Percentiles rank a stretch among this genome's conserved stretches.
These are phyloP conservation scores for Rhododendron williamsianum DNA, from an alignment of 148 eudicot genomes.

Conservation along the genomic window DNA sequence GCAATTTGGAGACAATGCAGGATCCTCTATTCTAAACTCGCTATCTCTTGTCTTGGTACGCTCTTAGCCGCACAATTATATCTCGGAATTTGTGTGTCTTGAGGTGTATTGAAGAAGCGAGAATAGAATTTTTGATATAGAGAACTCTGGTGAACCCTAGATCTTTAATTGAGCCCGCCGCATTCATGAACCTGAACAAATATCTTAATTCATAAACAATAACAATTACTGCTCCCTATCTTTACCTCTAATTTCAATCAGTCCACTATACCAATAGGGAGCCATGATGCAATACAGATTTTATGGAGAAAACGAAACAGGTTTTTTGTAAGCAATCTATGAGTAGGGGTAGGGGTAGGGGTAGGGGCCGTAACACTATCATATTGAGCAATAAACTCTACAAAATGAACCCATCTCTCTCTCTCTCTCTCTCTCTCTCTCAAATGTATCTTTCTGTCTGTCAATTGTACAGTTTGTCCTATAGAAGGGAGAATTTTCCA, in stretches of 20 bases:
- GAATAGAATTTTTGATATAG: too few species aligned
- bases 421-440: not conserved
- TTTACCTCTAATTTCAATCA: not conserved
- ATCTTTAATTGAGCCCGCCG: too few species aligned
- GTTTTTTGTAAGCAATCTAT: not conserved
- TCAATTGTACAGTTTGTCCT: not conserved
- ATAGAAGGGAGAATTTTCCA: slow-evolving; percentile 15
- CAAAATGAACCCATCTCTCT: not conserved
- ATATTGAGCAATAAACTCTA: not conserved
- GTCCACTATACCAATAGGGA: not conserved
- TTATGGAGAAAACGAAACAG: not conserved
- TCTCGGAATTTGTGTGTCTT: too few species aligned
- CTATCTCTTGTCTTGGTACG: too few species aligned
- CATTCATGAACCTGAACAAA: too few species aligned
- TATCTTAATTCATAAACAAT: too few species aligned
- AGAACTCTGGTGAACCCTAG: too few species aligned
- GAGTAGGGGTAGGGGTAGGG: not conserved
- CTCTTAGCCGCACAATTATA: too few species aligned
- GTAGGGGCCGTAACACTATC: not conserved
- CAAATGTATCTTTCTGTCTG: not conserved
- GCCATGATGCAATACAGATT: not conserved
- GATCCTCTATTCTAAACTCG: too few species aligned
- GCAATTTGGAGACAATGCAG: too few species aligned
- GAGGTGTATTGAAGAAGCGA: too few species aligned
- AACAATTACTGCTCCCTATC: not conserved